Conservation (phyloP, 805 yeast species). For the Yarrowia porcina region DNA sequence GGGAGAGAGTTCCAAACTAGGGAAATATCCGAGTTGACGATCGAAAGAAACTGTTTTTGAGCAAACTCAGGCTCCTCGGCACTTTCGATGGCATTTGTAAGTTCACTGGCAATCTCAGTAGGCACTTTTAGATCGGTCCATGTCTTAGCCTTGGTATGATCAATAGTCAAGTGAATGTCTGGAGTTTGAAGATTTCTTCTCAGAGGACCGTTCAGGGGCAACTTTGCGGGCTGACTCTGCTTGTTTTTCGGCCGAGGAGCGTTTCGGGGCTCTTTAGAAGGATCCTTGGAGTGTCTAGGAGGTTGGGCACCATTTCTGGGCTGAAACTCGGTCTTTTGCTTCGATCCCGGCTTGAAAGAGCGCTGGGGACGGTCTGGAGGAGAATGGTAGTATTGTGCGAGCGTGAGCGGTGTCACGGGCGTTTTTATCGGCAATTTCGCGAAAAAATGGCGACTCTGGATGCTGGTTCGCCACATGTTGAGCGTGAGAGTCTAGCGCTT, state of each 20-base stretch:
- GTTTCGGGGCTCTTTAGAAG: background rate
- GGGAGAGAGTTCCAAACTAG: constrained; percentile 15
- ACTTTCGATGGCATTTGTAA: background rate
- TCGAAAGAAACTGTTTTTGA: constrained; percentile 2
- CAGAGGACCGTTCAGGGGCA: constrained; percentile 2
- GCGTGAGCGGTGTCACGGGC: background rate
- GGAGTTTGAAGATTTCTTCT: background rate
- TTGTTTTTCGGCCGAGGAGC: constrained; percentile 6
- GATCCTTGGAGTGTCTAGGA: background rate
- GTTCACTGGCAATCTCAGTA: background rate
- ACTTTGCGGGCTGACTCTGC: background rate
- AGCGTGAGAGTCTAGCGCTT: constrained; percentile 1
- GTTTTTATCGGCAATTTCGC: background rate
- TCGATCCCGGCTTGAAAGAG: background rate
- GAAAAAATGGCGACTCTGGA: background rate
- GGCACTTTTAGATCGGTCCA: constrained; percentile 14
- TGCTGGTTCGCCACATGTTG: constrained; percentile 21
- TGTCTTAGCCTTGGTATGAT: background rate
- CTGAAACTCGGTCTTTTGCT: background rate
- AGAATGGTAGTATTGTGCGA: background rate
- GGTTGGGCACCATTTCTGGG: background rate
- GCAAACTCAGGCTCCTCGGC: background rate
- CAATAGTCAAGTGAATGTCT: background rate
- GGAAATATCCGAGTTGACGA: constrained; percentile 9
- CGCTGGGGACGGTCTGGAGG: background rate